Base-by-base conservation (phyloP, 768 basidiomycete species). In the Kondoa malvinella region DNA sequence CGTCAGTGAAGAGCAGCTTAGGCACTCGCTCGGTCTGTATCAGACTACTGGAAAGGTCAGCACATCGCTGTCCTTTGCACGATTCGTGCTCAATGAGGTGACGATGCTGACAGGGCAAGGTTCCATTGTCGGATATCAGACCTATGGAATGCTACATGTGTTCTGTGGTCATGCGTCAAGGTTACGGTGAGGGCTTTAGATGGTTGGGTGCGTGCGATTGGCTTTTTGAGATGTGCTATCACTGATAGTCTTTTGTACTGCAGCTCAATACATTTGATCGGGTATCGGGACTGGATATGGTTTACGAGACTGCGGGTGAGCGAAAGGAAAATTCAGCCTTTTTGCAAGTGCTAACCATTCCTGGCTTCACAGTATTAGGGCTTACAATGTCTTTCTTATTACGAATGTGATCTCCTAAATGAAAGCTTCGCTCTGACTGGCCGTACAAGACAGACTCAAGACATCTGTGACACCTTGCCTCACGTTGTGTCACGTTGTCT, bases 101-200 rank as follows among this genome's bases (percentile, higher is more conserved):
- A 76, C 56, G 62, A 33, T 31, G 4, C 16, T n/a, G 1, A 34
- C 72, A 95, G 92, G 95, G 95, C 77, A 97, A 97, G 78, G 89
- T 95, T 50, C 94, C 92, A 69, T 84, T 99, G 76, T 88, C 81
- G 73, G 94, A 96, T 78, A 97, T 97, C 73, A 85, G 95, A 69
- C 95, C 95, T 21, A 96, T 99, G 78, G 95, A 99, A 77, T 83
- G 97, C 73, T 99, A 96, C 85, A 99, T 99, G 95, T 96, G 92
- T 81, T 97, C 95, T 16, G 95, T 99, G 67, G 95, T 99, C 67
- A 91, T 94, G 83, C 12, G 67, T 26, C 65, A 69, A 67, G 69
- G 69, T 57, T 69, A 40, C 30, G 34, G 68, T 21, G 60, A 59
- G 30, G 34, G 57, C 40, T 65, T 63, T 29, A 63, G 61, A 29